Percentiles rank a stretch among this genome's conserved stretches.
Conservation (phyloP, 345 rosid species). For the Murraya paniculata region DNA sequence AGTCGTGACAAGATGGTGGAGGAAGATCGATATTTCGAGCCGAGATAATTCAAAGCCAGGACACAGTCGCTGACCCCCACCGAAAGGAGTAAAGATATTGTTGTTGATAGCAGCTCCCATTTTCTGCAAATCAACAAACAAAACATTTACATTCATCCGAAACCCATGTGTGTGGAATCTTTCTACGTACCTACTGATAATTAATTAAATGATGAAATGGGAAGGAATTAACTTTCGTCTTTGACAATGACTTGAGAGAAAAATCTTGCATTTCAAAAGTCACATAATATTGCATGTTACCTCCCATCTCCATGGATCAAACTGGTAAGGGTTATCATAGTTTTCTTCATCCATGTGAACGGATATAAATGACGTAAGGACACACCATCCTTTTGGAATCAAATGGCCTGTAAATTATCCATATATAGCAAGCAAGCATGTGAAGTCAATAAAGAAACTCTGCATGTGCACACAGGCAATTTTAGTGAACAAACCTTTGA, state of each 20-base stretch:
- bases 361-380: conserved; percentile 75
- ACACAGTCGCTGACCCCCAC: conserved; percentile 98
- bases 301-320: conserved; percentile 99
- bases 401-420: conserved; percentile 58
- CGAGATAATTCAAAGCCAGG: conserved; percentile 93
- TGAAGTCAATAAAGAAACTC: not conserved
- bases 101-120: conserved; percentile 47
- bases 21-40: conserved; percentile 87
- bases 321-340: conserved; percentile 69
- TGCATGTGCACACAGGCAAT: not conserved
- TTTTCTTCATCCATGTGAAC: conserved; percentile 89
- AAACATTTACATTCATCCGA: not conserved
- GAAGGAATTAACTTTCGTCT: not conserved
- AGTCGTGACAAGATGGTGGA: conserved; percentile 81
- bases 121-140: conserved; percentile 41
- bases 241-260: conserved; percentile 3
- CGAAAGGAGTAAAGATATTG: conserved; percentile 84
- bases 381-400: conserved; percentile 96
- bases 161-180: not conserved
- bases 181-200: not conserved
- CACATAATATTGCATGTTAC: conserved; percentile 17
- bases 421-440: not conserved
- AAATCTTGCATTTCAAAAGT: not conserved
- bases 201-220: not conserved
- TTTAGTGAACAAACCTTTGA: conserved; percentile 51